Percentiles rank a stretch among this genome's conserved stretches.
These are phyloP conservation scores for Pyrenochaeta sp. DNA, from an alignment of 2,329 filamentous ascomycete genomes.

Conservation along the genomic window DNA sequence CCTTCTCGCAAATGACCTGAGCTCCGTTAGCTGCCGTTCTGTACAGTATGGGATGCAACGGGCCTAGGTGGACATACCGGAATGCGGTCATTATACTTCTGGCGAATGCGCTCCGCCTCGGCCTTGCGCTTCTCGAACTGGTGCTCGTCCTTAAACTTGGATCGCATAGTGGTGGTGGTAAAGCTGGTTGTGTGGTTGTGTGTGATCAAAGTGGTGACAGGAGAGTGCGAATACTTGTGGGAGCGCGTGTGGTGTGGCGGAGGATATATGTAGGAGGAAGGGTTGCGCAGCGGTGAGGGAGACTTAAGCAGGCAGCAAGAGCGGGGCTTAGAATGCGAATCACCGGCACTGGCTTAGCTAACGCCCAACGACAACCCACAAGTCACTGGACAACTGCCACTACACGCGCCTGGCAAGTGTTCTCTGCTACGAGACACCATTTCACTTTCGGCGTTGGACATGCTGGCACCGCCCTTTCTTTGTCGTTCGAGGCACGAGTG, in stretches of 20 bases:
- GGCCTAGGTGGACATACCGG: constrained; percentile 72
- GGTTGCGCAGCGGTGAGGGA: constrained; percentile 43
- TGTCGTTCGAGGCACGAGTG: constrained; percentile 20
- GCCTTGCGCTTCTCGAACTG: constrained; percentile 99
- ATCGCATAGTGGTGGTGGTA: constrained; percentile 72
- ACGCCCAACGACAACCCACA: constrained; percentile 10
- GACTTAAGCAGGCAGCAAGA: constrained; percentile 41
- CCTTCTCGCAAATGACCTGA: constrained; percentile 99
- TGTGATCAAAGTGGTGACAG: constrained; percentile 11
- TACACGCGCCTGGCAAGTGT: constrained; percentile 19
- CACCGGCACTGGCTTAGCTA: constrained; percentile 22
- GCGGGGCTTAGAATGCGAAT: constrained; percentile 34
- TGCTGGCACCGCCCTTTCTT: constrained; percentile 30
- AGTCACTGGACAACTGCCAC: constrained; percentile 11
- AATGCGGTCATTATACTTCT: constrained; percentile 98
- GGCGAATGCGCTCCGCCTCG: constrained; percentile 97
- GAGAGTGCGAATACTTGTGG: constrained; percentile 11
- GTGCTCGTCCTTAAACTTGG: constrained; percentile 99
- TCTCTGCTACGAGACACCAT: constrained; percentile 18
- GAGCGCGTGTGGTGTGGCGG: constrained; percentile 28
- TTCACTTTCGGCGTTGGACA: constrained; percentile 18
- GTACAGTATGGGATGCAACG: constrained; percentile 1
- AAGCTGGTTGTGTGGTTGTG: constrained; percentile 15
- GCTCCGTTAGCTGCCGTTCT: constrained; percentile 30
- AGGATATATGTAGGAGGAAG: constrained; percentile 36